Evolutionary conservation across 805 yeast species (phyloP), one percentile per base, ranked within the genome.

Genomic region (Ogataea nitratoaversa): DNA sequence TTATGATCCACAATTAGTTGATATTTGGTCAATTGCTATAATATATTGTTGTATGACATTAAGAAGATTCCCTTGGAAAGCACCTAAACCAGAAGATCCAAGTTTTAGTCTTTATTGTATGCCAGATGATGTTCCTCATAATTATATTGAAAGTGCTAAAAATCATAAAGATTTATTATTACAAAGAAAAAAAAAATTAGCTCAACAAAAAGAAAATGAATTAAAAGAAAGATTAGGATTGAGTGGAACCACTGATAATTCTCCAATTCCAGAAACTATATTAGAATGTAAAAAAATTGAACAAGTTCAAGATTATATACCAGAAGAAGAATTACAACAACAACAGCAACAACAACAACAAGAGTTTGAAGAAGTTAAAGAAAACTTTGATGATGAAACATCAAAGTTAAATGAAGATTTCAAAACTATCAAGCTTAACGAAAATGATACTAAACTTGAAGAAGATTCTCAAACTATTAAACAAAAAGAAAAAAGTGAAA

Each of bases 51-150:
- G 95, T 64, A 84, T 85, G 91, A 82, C 87, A 49, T 67, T 85
- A 44, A 81, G 84, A 62, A 73, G 90, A 56, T 85, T 85, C 57
- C 95, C 95, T 2, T 85, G 95, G 95, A 85, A 84, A 59, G 84
- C 82, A 2, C 95, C 95, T 11, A 77, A 74, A 49, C 67, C 66
- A 14, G 61, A 77, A 25, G 95, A 85, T 60, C 80, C 82, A 47
- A 81, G 88, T 52, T 85, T 78, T 60, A 74, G 72, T 49, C 64
- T 84, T 24, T 85, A 75, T 54, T 75, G 79, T 36, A 60, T 75
- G 71, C 71, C 67, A 5, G 93, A 85, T 64, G 93, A 85, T 53
- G 71, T 72, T 37, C 82, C 83, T 53, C 93, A 84, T 60, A 90
- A 85, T 62, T 85, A 85, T 63, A 65, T 65, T 19, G 74, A 79